Percentiles rank a stretch among this genome's conserved stretches.
These are phyloP conservation scores for Beauveria brongniartii DNA, from an alignment of 2,329 filamentous ascomycete species.

Conservation along the genomic window DNA sequence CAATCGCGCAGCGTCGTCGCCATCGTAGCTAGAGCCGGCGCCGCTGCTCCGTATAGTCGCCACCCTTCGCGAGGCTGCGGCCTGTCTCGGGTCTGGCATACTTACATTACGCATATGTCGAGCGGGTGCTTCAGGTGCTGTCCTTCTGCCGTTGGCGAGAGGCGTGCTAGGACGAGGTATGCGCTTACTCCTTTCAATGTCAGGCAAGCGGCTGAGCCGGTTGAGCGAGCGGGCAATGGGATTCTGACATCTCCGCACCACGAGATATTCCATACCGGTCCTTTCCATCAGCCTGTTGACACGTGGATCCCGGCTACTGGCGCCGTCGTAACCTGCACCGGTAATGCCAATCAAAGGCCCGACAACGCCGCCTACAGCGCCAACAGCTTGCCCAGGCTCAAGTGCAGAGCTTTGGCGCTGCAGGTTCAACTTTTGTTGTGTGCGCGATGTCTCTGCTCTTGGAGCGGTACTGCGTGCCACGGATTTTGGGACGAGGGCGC, in stretches of 20 bases:
- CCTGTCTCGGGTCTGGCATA: slow-evolving; percentile 26
- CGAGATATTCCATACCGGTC: slow-evolving; percentile 65
- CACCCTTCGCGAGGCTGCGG: slow-evolving; percentile 24
- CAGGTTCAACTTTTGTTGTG: slow-evolving; percentile 68
- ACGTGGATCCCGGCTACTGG: slow-evolving; percentile 48
- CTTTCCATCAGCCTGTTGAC: slow-evolving; percentile 59
- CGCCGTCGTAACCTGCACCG: slow-evolving; percentile 46
- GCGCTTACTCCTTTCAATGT: slow-evolving; percentile 39
- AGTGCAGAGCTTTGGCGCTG: slow-evolving; percentile 66
- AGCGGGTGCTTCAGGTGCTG: slow-evolving; percentile 19
- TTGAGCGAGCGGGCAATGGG: slow-evolving; percentile 56
- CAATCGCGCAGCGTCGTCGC: slow-evolving; percentile 34
- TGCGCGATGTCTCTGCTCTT: slow-evolving; percentile 52
- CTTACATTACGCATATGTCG: slow-evolving; percentile 33
- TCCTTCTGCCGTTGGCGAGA: slow-evolving; percentile 29
- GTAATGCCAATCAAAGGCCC: slow-evolving; percentile 44
- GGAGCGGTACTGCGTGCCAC: slow-evolving; percentile 31
- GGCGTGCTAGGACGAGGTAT: slow-evolving; percentile 36
- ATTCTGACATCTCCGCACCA: slow-evolving; percentile 64
- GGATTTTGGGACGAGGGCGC: slow-evolving; percentile 39
- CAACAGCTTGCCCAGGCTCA: slow-evolving; percentile 47
- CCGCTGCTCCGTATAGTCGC: slow-evolving; percentile 31
- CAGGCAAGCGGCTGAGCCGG: slow-evolving; percentile 38
- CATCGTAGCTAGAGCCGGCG: slow-evolving; percentile 36
- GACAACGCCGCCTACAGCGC: slow-evolving; percentile 28